Evolutionary conservation across 2,329 filamentous ascomycete genomes (phyloP).

Genomic region (Aspergillus sp.): DNA sequence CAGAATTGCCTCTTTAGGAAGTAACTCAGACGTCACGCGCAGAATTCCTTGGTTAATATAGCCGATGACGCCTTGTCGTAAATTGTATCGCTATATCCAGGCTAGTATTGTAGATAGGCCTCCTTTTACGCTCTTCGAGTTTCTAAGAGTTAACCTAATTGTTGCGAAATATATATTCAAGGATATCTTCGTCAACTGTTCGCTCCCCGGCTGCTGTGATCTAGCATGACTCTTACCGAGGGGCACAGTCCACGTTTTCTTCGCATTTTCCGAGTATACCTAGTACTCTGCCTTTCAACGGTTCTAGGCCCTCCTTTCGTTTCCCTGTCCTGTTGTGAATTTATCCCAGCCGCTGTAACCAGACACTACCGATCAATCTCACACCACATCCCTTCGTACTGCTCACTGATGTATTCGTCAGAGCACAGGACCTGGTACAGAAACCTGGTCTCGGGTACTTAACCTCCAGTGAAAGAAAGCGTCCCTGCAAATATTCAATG

Average conservation of each 20-base stretch:
- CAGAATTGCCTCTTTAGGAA: background rate
- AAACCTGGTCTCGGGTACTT: background rate
- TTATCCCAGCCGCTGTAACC: background rate
- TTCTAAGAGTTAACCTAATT: background rate
- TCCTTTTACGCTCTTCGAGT: background rate
- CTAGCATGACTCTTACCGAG: background rate
- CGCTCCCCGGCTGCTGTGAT: too few species aligned
- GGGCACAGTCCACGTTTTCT: background rate
- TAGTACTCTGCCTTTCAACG: background rate
- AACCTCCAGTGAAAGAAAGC: background rate
- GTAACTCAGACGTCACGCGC: background rate
- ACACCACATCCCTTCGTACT: background rate
- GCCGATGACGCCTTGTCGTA: background rate
- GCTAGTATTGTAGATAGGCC: background rate
- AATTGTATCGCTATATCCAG: background rate
- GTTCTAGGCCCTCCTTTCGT: background rate
- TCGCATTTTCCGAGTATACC: background rate
- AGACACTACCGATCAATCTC: background rate
- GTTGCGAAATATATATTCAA: background rate
- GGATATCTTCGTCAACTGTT: background rate
- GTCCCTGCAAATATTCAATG: background rate
- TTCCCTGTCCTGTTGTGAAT: background rate
- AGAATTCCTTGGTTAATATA: background rate
- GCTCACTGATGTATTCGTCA: background rate
- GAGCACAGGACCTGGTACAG: background rate